phyloP scores from a whole-genome alignment of 139 green algal genomes.

The Spirogloea muscicola region DNA sequence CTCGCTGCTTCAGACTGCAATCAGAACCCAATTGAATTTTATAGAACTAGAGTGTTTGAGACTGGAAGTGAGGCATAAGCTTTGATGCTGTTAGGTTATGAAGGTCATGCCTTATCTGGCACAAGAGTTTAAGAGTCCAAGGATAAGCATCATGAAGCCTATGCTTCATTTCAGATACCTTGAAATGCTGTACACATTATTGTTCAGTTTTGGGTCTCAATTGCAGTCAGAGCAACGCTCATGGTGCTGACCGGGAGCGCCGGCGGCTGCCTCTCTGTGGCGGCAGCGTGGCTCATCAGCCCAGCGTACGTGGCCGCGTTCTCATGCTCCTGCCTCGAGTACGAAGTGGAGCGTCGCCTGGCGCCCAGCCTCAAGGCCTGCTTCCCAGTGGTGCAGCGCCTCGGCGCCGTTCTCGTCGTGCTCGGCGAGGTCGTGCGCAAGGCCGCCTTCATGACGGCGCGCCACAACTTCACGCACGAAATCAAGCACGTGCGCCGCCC shows the following conservation, averaged over 20 bases:
- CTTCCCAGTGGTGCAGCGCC: background rate
- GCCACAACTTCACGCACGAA: constrained; percentile 69
- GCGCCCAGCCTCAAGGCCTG: background rate
- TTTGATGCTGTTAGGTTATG: too few relatives aligned
- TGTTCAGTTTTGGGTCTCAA: too few relatives aligned
- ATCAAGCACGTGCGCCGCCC: constrained; percentile 49
- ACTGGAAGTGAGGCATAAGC: too few relatives aligned
- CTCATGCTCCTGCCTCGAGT: background rate
- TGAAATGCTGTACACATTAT: too few relatives aligned
- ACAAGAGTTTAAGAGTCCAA: background rate
- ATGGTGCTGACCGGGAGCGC: too few relatives aligned
- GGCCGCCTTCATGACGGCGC: constrained; percentile 61
- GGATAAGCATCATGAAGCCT: background rate
- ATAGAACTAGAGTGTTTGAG: too few relatives aligned
- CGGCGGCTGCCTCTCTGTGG: background rate
- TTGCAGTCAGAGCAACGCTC: too few relatives aligned
- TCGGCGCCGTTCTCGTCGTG: constrained; percentile 44
- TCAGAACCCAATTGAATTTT: background rate
- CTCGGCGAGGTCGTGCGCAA: constrained; percentile 66
- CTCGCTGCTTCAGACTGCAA: background rate
- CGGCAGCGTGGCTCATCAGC: constrained; percentile 22
- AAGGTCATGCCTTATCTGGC: background rate
- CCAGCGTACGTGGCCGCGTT: constrained; percentile 1
- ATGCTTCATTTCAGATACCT: too few relatives aligned
- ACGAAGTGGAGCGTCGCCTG: background rate